Evolutionary conservation across 1,139 yeast species (phyloP).

Genomic region (Saccharomyces pastorianus): DNA sequence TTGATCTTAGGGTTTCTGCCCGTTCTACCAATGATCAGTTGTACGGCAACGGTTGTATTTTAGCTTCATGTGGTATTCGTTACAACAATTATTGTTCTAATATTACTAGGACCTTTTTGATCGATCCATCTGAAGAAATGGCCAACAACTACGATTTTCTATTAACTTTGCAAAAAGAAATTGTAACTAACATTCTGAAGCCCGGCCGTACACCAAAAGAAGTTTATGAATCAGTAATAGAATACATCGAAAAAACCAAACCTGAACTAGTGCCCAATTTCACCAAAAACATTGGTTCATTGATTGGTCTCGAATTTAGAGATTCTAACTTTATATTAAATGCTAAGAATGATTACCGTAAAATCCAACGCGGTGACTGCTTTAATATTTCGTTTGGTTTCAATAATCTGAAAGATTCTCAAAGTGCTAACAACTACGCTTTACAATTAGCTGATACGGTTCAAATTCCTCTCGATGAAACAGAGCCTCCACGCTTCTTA

Average conservation of each 20-base stretch:
- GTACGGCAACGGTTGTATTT: constrained; percentile 70
- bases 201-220: constrained; percentile 62
- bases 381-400: constrained; percentile 75
- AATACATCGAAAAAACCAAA: constrained; percentile 46
- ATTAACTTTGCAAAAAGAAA: constrained; percentile 56
- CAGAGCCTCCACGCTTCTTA: constrained; percentile 55
- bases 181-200: constrained; percentile 46
- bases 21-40: constrained; percentile 59
- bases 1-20: constrained; percentile 80
- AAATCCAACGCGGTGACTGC: constrained; percentile 63
- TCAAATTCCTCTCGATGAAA: constrained; percentile 46
- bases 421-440: constrained; percentile 51
- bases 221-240: constrained; percentile 57
- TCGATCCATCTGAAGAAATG: constrained; percentile 79
- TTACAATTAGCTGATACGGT: constrained; percentile 78
- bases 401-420: constrained; percentile 47
- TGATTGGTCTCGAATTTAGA: constrained; percentile 84
- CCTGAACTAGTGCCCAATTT: constrained; percentile 62
- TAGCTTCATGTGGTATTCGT: constrained; percentile 78
- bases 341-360: constrained; percentile 57
- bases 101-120: constrained; percentile 77
- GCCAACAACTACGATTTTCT: constrained; percentile 74
- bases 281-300: constrained; percentile 80
- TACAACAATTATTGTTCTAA: constrained; percentile 88
- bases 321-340: constrained; percentile 71